A percentile compares a stretch with the other conserved stretches of the same genome.
Evolutionary conservation across 2,329 filamentous ascomycete genomes (phyloP).

Genomic region (Trichoderma sp.): DNA sequence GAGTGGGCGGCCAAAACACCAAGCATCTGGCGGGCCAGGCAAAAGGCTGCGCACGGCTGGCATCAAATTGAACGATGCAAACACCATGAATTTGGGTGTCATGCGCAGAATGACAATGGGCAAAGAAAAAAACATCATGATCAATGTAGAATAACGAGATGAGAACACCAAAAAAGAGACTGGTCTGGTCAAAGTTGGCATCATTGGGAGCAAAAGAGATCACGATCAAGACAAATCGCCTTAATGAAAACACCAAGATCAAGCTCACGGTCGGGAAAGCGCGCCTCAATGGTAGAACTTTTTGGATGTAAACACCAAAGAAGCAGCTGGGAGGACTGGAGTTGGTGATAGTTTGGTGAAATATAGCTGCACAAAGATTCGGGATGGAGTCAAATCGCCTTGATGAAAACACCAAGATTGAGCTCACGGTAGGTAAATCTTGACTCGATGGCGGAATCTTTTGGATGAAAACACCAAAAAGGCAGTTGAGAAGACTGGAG

Average conservation of each 20-base stretch:
- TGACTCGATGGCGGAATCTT: neutral
- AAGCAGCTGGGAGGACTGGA: neutral
- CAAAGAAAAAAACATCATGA: neutral
- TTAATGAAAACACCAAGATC: neutral
- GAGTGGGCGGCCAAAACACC: neutral
- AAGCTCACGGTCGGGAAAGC: neutral
- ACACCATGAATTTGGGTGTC: neutral
- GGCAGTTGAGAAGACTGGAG: neutral
- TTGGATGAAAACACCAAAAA: constrained; percentile 1
- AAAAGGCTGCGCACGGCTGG: neutral
- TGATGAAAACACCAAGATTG: neutral
- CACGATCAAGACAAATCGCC: neutral
- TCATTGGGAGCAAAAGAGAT: neutral
- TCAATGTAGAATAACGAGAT: neutral
- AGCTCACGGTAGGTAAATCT: neutral
- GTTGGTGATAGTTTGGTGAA: neutral
- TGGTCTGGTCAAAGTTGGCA: neutral
- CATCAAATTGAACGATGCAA: neutral
- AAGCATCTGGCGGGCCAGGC: neutral
- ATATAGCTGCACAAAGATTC: neutral
- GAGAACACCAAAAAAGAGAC: neutral
- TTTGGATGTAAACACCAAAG: neutral
- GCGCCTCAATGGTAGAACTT: neutral
- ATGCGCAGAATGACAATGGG: neutral
- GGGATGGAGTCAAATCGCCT: neutral